These are phyloP conservation scores for Penicillium robsamsonii DNA, from an alignment of 495 filamentous ascomycete genomes.

Conservation along the genomic window DNA sequence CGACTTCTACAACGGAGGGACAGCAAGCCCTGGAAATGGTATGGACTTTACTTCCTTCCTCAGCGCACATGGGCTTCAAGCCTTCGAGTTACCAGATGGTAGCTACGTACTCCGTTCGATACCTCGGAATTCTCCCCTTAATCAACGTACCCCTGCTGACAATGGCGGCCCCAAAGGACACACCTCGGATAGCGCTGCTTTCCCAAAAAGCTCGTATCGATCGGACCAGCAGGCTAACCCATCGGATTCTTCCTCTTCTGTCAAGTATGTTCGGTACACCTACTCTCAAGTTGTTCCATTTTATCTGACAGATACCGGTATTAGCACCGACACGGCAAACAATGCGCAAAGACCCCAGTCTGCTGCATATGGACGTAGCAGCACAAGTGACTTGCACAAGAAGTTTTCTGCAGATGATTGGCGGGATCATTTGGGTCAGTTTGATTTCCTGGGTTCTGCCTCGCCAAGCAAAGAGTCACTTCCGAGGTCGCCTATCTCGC, in stretches of 20 bases:
- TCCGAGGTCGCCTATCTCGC: constrained; percentile 33
- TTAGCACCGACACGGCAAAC: constrained; percentile 11
- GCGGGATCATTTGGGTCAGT: constrained; percentile 51
- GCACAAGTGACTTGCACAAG: constrained; percentile 74
- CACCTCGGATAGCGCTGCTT: constrained; percentile 40
- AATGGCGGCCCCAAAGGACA: constrained; percentile 32
- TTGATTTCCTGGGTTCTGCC: constrained; percentile 51
- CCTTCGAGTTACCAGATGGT: not conserved
- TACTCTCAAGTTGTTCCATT: not conserved
- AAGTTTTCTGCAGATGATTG: constrained; percentile 63
- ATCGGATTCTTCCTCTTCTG: constrained; percentile 14
- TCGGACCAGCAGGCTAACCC: constrained; percentile 16
- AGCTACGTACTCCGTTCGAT: not conserved
- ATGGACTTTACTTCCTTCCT: constrained; percentile 16
- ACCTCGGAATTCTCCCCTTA: constrained; percentile 4
- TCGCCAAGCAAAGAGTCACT: constrained; percentile 31
- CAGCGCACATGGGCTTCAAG: not conserved
- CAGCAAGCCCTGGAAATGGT: constrained; percentile 33
- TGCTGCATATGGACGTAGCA: constrained; percentile 46
- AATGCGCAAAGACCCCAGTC: constrained; percentile 9
- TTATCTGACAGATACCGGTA: not conserved
- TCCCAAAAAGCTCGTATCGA: constrained; percentile 23
- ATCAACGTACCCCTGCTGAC: constrained; percentile 30
- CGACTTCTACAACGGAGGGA: constrained; percentile 29
- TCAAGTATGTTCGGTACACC: constrained; percentile 9